phyloP scores from a whole-genome alignment of 73 alveolate species.

The Paramecium sexaurelia region DNA sequence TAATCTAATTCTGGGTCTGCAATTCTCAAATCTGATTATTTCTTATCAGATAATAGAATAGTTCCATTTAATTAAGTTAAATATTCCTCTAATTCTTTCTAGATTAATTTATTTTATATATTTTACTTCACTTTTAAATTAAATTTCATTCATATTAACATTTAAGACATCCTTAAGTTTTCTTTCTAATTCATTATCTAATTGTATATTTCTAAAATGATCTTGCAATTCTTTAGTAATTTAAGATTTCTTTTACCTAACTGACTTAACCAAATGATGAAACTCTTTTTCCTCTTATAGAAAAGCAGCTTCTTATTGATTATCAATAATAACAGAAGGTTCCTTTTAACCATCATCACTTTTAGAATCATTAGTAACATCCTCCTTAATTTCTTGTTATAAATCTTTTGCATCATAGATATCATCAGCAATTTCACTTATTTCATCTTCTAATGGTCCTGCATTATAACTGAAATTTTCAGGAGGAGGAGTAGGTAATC shows the following conservation, averaged over 20 bases:
- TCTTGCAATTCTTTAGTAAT: neutral
- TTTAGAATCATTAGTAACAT: slow-evolving; percentile 18
- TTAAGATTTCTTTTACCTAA: neutral
- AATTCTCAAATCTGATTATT: neutral
- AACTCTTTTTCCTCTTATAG: slow-evolving; percentile 41
- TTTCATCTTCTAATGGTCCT: slow-evolving; percentile 8
- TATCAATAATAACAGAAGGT: neutral
- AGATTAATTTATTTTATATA: neutral
- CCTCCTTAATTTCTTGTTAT: slow-evolving; percentile 14
- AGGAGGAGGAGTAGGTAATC: slow-evolving; percentile 15
- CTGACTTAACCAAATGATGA: slow-evolving; percentile 18
- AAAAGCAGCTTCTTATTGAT: slow-evolving; percentile 43
- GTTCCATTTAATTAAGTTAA: neutral
- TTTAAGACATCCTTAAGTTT: neutral
- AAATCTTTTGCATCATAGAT: neutral
- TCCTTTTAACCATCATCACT: neutral
- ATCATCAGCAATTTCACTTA: slow-evolving; percentile 48
- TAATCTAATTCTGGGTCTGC: neutral
- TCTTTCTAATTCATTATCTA: slow-evolving; percentile 3
- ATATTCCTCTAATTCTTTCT: slow-evolving; percentile 19
- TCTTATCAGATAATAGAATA: neutral
- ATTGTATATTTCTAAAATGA: neutral
- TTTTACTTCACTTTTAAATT: slow-evolving; percentile 27
- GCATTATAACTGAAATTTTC: slow-evolving; percentile 34
- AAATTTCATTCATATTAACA: neutral